phyloP scores from a whole-genome alignment of 2,329 filamentous ascomycete species.

The Elsinoe perseae region DNA sequence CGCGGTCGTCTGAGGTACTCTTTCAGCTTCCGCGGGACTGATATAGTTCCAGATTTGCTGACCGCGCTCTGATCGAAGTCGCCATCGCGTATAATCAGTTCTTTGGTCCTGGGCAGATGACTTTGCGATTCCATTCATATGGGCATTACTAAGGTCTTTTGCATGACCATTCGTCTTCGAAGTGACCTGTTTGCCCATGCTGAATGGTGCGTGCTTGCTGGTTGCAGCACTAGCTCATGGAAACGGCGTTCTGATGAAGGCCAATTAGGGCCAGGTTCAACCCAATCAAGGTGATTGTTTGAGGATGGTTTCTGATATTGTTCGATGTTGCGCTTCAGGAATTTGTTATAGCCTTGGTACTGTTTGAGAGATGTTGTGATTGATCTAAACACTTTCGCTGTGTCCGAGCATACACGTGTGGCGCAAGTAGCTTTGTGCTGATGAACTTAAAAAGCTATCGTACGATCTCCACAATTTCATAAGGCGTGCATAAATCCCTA shows the following conservation, averaged over 20 bases:
- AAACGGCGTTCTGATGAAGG: neutral
- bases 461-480: neutral
- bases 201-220: neutral
- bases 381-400: neutral
- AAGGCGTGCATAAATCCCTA: neutral
- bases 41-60: slow-evolving; percentile 94
- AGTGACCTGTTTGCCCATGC: slow-evolving; percentile 7
- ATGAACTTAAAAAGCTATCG: neutral
- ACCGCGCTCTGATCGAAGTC: slow-evolving; percentile 72
- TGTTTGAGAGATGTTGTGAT: no score
- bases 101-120: slow-evolving; percentile 18
- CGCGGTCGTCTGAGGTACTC: slow-evolving; percentile 82
- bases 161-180: slow-evolving; percentile 10
- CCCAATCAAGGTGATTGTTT: no score
- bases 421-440: neutral
- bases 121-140: neutral
- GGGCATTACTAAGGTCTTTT: slow-evolving; percentile 21
- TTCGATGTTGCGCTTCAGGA: no score
- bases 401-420: neutral
- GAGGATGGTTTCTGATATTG: no score
- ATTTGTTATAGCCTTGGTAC: no score
- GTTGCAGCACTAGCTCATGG: neutral
- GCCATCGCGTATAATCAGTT: slow-evolving; percentile 78
- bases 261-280: no score
- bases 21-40: slow-evolving; percentile 57